These are phyloP conservation scores for Bacterosira constricta DNA, from an alignment of 108 stramenopile species.

Conservation along the genomic window DNA sequence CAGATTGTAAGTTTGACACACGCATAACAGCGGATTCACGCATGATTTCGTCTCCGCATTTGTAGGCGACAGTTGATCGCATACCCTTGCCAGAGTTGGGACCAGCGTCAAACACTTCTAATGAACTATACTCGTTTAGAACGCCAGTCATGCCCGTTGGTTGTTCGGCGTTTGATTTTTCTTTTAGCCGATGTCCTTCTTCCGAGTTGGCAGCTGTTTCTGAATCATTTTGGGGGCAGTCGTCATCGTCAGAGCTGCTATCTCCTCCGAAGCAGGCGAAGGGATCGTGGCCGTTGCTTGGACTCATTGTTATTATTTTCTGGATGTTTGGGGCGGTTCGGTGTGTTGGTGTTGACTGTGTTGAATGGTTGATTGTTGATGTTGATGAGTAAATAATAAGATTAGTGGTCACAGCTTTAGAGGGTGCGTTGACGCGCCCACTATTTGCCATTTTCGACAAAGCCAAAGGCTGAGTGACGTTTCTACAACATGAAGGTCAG, in stretches of 20 bases:
- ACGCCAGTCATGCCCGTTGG: background rate
- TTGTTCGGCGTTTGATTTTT: background rate
- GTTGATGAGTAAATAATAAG: too few species aligned
- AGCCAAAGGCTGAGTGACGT: too few species aligned
- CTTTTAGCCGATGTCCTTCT: background rate
- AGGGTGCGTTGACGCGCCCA: too few species aligned
- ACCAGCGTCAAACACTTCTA: slow-evolving; percentile 20
- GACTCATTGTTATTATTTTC: too few species aligned
- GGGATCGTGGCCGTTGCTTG: slow-evolving; percentile 1
- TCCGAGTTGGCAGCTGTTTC: background rate
- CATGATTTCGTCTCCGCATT: slow-evolving; percentile 24
- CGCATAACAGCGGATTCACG: slow-evolving; percentile 25
- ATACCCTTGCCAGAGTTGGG: slow-evolving; percentile 22
- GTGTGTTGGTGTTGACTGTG: too few species aligned
- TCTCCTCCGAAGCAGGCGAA: slow-evolving; percentile 18
- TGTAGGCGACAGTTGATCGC: background rate
- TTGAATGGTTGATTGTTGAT: too few species aligned
- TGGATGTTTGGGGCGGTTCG: too few species aligned
- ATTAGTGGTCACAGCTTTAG: too few species aligned
- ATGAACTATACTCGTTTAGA: slow-evolving; percentile 1
- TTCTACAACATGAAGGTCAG: too few species aligned
- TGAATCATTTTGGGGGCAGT: background rate
- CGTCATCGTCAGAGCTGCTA: slow-evolving; percentile 14
- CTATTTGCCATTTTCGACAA: too few species aligned
- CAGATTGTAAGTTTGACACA: slow-evolving; percentile 11